These are phyloP conservation scores for Candida neerlandica DNA, from an alignment of 1,139 yeast species.

Conservation along the genomic window DNA sequence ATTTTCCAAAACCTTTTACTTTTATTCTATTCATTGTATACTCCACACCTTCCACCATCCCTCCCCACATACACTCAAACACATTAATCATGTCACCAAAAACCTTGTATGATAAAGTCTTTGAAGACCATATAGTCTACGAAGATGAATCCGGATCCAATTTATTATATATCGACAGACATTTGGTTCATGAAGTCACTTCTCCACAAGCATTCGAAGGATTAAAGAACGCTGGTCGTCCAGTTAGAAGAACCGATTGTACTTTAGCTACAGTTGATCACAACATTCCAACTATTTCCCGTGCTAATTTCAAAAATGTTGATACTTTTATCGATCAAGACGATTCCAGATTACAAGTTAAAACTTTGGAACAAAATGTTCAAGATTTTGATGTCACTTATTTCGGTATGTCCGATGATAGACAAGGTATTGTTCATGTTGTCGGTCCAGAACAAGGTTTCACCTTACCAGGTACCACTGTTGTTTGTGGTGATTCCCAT, in stretches of 20 bases:
- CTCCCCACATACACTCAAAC: too few relatives aligned
- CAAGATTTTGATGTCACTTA: slow-evolving; percentile 85
- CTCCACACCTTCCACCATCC: neutral
- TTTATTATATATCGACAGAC: slow-evolving; percentile 90
- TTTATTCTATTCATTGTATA: too few relatives aligned
- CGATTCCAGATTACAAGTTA: slow-evolving; percentile 89
- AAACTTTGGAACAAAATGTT: slow-evolving; percentile 90
- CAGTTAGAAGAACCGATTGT: slow-evolving; percentile 90
- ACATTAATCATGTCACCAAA: slow-evolving; percentile 40
- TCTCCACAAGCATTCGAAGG: slow-evolving; percentile 99
- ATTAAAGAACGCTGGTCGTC: slow-evolving; percentile 79
- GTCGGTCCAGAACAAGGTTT: slow-evolving; percentile 99
- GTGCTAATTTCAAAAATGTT: slow-evolving; percentile 72
- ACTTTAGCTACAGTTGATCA: slow-evolving; percentile 97
- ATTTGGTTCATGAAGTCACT: slow-evolving; percentile 95
- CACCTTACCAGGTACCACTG: slow-evolving; percentile 97
- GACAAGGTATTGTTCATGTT: slow-evolving; percentile 98
- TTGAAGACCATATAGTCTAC: slow-evolving; percentile 91
- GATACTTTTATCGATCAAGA: slow-evolving; percentile 85
- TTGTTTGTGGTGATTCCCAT: slow-evolving; percentile 98
- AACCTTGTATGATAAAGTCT: slow-evolving; percentile 94
- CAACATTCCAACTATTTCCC: slow-evolving; percentile 90
- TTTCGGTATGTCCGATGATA: slow-evolving; percentile 89
- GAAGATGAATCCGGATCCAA: slow-evolving; percentile 84
- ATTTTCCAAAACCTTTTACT: neutral